Percentiles rank a stretch among this genome's conserved stretches.
Conservation (phyloP, 2,329 filamentous ascomycete species). For the Cytospora schulzeri region DNA sequence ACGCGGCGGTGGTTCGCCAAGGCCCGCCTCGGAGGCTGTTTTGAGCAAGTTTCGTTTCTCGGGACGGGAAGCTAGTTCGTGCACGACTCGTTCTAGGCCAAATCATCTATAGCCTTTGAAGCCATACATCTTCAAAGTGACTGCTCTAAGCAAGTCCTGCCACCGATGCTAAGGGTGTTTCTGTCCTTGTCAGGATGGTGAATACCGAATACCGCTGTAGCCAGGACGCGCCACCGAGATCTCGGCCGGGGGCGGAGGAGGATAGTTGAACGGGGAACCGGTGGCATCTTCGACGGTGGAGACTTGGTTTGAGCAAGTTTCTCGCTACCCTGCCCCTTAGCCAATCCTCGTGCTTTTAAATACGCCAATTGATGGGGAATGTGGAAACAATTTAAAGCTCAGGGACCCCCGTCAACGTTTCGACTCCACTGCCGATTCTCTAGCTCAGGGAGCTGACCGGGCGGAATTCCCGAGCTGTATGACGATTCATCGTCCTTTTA, state of each 20-base stretch:
- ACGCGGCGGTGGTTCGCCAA: conserved; percentile 7
- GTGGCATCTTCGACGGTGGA: not conserved
- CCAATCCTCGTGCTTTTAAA: not conserved
- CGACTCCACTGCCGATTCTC: conserved; percentile 4
- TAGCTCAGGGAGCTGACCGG: conserved; percentile 4
- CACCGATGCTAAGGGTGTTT: not conserved
- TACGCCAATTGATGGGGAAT: not conserved
- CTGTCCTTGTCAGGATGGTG: too few species aligned
- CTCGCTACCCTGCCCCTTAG: conserved; percentile 3
- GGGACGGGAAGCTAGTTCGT: not conserved
- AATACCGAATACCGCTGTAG: too few species aligned
- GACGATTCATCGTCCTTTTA: conserved; percentile 5
- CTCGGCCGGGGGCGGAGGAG: not conserved
- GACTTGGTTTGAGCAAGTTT: conserved; percentile 19
- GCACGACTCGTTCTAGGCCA: not conserved
- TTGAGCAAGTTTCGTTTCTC: conserved; percentile 11
- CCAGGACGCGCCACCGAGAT: not conserved
- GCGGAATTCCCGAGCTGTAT: not conserved
- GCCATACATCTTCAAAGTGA: not conserved
- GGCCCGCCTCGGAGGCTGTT: conserved; percentile 1
- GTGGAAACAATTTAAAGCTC: not conserved
- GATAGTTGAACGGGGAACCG: not conserved
- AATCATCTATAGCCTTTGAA: not conserved
- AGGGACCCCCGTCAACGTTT: not conserved
- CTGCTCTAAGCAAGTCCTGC: not conserved